These are phyloP conservation scores for Tricholoma terreum DNA, from an alignment of 768 basidiomycete species.

Conservation along the genomic window DNA sequence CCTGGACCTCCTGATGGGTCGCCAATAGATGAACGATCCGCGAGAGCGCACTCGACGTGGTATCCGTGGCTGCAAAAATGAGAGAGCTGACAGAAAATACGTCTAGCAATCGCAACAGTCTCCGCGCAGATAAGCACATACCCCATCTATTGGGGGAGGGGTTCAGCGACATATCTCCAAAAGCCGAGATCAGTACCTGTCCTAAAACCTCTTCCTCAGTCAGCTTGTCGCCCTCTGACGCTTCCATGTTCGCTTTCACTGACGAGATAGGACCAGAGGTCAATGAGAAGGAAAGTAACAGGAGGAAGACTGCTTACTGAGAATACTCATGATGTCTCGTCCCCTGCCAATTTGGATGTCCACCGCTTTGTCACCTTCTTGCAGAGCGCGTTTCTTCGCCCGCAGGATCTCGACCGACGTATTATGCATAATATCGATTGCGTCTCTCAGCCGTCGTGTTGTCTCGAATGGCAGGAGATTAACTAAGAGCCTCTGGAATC, in stretches of 20 bases:
- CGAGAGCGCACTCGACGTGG: constrained; percentile 38
- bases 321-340: constrained; percentile 17
- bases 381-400: constrained; percentile 12
- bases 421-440: constrained; percentile 12
- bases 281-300: too few relatives aligned
- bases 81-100: constrained; percentile 13
- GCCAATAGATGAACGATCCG: constrained; percentile 34
- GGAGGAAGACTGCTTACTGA: constrained; percentile 6
- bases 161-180: too few relatives aligned
- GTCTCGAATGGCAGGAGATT: constrained; percentile 10
- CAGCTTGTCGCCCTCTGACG: constrained; percentile 27
- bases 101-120: not conserved
- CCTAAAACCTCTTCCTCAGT: constrained; percentile 31
- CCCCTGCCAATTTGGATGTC: constrained; percentile 4
- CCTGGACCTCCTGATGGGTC: constrained; percentile 24
- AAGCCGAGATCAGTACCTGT: constrained; percentile 18
- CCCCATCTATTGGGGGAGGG: not conserved
- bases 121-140: not conserved
- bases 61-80: constrained; percentile 40
- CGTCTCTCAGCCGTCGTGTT: constrained; percentile 10
- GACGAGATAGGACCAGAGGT: too few relatives aligned
- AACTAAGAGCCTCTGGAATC: constrained; percentile 13
- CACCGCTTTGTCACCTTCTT: constrained; percentile 14
- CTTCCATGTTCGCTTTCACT: constrained; percentile 35
- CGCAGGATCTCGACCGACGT: constrained; percentile 13